A percentile compares a stretch with the other conserved stretches of the same genome.
Conservation (phyloP, 2,329 filamentous ascomycete genomes). For the Neonectria neomacrospora region DNA sequence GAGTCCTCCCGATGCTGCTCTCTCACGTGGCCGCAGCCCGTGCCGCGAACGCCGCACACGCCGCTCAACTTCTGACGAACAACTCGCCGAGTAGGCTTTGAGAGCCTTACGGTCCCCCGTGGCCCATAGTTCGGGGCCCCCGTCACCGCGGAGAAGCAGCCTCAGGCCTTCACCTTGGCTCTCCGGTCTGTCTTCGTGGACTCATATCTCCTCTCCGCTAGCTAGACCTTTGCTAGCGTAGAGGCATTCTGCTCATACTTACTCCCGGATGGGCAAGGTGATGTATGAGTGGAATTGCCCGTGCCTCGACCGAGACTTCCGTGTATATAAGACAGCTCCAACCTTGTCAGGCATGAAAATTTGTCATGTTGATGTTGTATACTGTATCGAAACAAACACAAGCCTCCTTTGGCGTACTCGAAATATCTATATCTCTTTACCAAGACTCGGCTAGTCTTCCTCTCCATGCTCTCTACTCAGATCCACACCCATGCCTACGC, state of each 20-base stretch:
- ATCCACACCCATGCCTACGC: constrained; percentile 36
- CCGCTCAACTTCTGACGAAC: constrained; percentile 1
- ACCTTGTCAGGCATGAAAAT: constrained; percentile 31
- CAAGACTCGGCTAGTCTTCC: constrained; percentile 26
- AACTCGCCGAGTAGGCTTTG: background rate
- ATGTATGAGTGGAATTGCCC: background rate
- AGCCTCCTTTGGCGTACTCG: constrained; percentile 7
- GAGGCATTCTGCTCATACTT: constrained; percentile 23
- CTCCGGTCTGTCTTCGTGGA: constrained; percentile 42
- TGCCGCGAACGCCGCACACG: background rate
- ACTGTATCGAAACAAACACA: constrained; percentile 19
- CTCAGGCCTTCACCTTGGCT: constrained; percentile 10
- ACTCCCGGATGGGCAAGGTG: background rate
- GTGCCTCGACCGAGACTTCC: constrained; percentile 3
- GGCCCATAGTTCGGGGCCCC: constrained; percentile 1
- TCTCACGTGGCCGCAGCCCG: constrained; percentile 35
- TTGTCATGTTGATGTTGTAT: constrained; percentile 16
- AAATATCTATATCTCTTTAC: background rate
- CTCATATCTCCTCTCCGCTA: constrained; percentile 29
- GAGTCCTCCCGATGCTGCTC: constrained; percentile 38
- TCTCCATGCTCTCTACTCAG: constrained; percentile 45
- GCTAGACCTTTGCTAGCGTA: constrained; percentile 16
- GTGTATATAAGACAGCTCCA: constrained; percentile 34
- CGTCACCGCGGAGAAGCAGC: constrained; percentile 7
- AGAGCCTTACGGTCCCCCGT: constrained; percentile 6